Base-by-base conservation (phyloP, 495 filamentous ascomycete species). In the Penicillium subrubescens region DNA sequence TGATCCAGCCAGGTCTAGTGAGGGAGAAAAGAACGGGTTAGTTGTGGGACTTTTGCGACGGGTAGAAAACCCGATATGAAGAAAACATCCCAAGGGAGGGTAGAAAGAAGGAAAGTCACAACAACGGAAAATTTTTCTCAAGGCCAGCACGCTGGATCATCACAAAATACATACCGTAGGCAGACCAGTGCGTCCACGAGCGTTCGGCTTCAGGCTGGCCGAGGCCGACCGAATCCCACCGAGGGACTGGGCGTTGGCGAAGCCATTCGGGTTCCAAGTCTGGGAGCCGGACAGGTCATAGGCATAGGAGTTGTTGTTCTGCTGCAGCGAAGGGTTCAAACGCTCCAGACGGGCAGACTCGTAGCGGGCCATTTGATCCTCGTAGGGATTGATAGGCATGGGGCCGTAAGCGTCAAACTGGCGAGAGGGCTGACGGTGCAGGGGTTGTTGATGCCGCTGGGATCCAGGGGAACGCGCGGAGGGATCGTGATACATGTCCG, bases 401-500 rank as follows among this genome's bases (percentile, higher is more conserved):
- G 82, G 77, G 55, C 84, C 84, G 75, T 88, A 89, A 50, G 85
- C 81, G 66, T 90, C 88, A 68, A 90, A 90, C 66, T 92, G 84
- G 70, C 88, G 79, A 67, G 88, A 88, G 66, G 90, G 76, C 74
- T 90, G 84, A 68, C 86, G 84, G 69, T 89, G 87, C 46, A 92
- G 81, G 37, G 87, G 86, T 67, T 88, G 84, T 43, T 87, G 84
- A 71, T 87, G 86, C 65, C 86, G 84, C 68, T 86, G 86, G 55
- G 85, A 84, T 64, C 84, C 84, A 61, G 86, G 86, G 64, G 86
- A 88, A 67, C 86, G 86, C 72, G 84, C 82, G 46, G 83, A 79
- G 35, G 82, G 75, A 68, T 83, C 85, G 79, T 87, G 85, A 81
- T 87, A 88, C 82, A 87, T 86, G 64, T 85, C 83, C 75, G 83